Evolutionary conservation across 108 stramenopile species (phyloP).

Genomic region (Cyclotella cryptica): DNA sequence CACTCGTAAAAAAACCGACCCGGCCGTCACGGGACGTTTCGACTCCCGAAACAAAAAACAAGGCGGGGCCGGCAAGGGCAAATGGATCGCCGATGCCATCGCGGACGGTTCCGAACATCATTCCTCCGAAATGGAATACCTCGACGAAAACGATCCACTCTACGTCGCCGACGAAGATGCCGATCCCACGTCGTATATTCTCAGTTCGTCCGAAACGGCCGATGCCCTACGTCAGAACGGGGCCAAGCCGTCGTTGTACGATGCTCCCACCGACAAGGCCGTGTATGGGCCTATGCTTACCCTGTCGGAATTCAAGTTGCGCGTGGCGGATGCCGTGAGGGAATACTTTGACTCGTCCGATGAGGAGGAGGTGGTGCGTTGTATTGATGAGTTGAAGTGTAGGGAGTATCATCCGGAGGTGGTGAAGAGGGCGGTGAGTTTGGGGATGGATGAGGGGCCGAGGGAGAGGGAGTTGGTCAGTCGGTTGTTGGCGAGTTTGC

Average conservation of each 20-base stretch:
- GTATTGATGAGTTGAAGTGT: slow-evolving; percentile 79
- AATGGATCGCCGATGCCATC: slow-evolving; percentile 51
- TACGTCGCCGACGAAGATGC: slow-evolving; percentile 75
- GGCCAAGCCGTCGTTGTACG: slow-evolving; percentile 41
- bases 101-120: slow-evolving; percentile 49
- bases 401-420: slow-evolving; percentile 79
- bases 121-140: slow-evolving; percentile 57
- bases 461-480: slow-evolving; percentile 88
- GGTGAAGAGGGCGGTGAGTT: slow-evolving; percentile 79
- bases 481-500: slow-evolving; percentile 83
- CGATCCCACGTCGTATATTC: slow-evolving; percentile 60
- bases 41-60: slow-evolving; percentile 81
- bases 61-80: slow-evolving; percentile 84
- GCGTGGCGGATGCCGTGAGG: slow-evolving; percentile 62
- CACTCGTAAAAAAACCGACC: slow-evolving; percentile 80
- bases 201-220: slow-evolving; percentile 41
- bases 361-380: slow-evolving; percentile 78
- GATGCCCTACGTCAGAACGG: slow-evolving; percentile 40
- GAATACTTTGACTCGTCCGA: slow-evolving; percentile 87
- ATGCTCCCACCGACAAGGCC: slow-evolving; percentile 60
- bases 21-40: slow-evolving; percentile 60
- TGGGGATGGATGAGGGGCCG: slow-evolving; percentile 84
- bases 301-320: slow-evolving; percentile 85
- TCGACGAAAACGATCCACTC: slow-evolving; percentile 85
- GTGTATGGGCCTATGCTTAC: slow-evolving; percentile 87